Percentiles rank a stretch among this genome's conserved stretches.
These are phyloP conservation scores for Myriangium duriaei DNA, from an alignment of 2,329 filamentous ascomycete species.

Conservation along the genomic window DNA sequence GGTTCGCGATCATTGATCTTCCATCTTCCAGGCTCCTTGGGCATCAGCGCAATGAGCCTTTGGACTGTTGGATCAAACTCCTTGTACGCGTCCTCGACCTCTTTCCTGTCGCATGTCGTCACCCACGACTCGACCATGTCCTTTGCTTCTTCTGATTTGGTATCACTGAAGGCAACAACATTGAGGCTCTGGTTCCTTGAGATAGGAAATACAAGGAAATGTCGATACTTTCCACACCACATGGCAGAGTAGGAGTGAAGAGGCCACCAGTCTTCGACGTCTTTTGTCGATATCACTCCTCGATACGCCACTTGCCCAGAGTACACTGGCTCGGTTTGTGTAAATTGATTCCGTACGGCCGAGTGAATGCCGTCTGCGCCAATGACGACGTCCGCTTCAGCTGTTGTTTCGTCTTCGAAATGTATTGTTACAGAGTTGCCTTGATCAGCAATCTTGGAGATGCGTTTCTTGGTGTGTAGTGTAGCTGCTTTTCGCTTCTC, in stretches of 20 bases:
- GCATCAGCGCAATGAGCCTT: constrained; percentile 17
- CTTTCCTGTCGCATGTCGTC: constrained; percentile 17
- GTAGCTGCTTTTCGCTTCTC: constrained; percentile 15
- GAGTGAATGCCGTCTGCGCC: constrained; percentile 51
- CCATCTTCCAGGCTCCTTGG: constrained; percentile 16
- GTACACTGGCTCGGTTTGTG: constrained; percentile 38
- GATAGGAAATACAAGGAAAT: constrained; percentile 29
- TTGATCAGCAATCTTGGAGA: constrained; percentile 14
- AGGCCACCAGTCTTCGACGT: constrained; percentile 12
- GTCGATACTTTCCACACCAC: constrained; percentile 25
- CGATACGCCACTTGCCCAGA: constrained; percentile 34
- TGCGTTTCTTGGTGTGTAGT: constrained; percentile 19
- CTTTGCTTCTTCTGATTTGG: constrained; percentile 20
- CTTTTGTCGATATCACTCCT: constrained; percentile 18
- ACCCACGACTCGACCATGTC: constrained; percentile 28
- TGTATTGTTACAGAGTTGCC: constrained; percentile 32
- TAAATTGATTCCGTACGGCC: constrained; percentile 39
- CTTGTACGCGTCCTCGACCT: constrained; percentile 17
- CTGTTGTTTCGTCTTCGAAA: constrained; percentile 35
- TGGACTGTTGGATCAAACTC: constrained; percentile 17
- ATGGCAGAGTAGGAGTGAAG: constrained; percentile 15
- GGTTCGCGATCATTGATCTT: constrained; percentile 17
- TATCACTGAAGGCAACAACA: constrained; percentile 26
- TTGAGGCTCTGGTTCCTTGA: constrained; percentile 24
- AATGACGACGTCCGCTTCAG: constrained; percentile 34